Base-by-base conservation (phyloP, 2,329 filamentous ascomycete genomes). In the Juglanconis oblonga region DNA sequence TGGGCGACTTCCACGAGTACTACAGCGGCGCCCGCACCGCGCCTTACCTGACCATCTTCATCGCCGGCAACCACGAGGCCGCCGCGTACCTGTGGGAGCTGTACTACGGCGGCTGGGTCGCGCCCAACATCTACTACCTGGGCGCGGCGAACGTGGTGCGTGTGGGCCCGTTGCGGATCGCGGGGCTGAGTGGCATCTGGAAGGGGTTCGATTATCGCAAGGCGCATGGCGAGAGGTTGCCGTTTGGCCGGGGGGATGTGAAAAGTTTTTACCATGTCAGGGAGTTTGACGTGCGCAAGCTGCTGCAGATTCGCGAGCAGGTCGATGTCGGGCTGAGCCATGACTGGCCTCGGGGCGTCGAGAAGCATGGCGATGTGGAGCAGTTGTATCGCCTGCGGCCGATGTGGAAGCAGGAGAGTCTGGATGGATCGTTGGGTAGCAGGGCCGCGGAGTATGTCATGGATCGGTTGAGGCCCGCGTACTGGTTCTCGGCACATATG, bases 41-140 rank as follows among this genome's bases (percentile, higher is more conserved):
- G 0, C 95, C 95, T 0, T 96, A 92, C 71, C 81, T 96, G 50
- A 99, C 95, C 14, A 79, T 98, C 49, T 98, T 98, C 75, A 87
- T 97, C 54, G 93, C 88, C 48, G 95, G 95, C 2, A 99, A 99
- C 71, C 95, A 99, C 70, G 95, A 99, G 77, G 94, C 95, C 0
- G 90, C 90, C 69, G 92, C 90, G 54, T 87, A 98, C 74, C 79
- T 97, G 5, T 95, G 88, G 80, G 95, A 99, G 75, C 83, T 99
- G 0, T 96, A 91, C 77, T 96, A 98, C 71, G 95, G 95, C 55
- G 95, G 95, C 54, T 99, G 95, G 95, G 95, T 92, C 5, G 94
- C 94, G 7, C 92, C 92, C 8, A 96, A 95, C 67, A 98, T 99
- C 64, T 99, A 97, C 79, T 99, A 97, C 76, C 83, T 98, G 73